These are phyloP conservation scores for Epichloe coenophiala DNA, from an alignment of 2,329 filamentous ascomycete species.

Conservation along the genomic window DNA sequence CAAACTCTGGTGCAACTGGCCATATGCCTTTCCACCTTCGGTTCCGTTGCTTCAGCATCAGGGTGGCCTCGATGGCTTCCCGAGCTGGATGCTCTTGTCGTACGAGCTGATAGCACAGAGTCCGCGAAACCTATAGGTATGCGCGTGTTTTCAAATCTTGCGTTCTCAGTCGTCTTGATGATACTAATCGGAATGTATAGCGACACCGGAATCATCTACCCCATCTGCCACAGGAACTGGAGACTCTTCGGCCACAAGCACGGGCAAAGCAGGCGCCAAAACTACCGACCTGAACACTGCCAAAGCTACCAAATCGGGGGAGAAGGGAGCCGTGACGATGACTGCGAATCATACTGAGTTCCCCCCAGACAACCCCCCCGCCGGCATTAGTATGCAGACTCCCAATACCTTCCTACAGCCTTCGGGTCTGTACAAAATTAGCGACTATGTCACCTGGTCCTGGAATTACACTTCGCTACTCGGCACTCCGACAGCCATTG, in stretches of 20 bases:
- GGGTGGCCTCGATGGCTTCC: conserved; percentile 46
- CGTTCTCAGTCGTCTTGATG: not conserved
- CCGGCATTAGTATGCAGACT: conserved; percentile 38
- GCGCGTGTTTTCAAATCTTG: not conserved
- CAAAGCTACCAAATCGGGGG: conserved; percentile 12
- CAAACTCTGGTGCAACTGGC: conserved; percentile 33
- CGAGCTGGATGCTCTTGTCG: conserved; percentile 37
- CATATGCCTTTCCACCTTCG: conserved; percentile 35
- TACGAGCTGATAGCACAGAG: conserved; percentile 27
- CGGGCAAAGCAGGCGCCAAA: conserved; percentile 11
- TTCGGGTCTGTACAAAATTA: conserved; percentile 44
- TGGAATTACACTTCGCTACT: conserved; percentile 54
- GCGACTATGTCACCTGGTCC: conserved; percentile 43
- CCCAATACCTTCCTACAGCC: conserved; percentile 31
- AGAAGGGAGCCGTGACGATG: conserved; percentile 12
- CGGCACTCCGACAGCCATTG: conserved; percentile 44
- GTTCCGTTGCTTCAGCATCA: conserved; percentile 35
- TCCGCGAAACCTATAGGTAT: conserved; percentile 6
- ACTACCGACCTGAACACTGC: conserved; percentile 29
- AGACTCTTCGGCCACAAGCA: not conserved
- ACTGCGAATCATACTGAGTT: conserved; percentile 26
- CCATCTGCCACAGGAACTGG: conserved; percentile 7
- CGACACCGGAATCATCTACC: not conserved
- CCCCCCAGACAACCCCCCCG: conserved; percentile 29
- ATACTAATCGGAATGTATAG: not conserved